These are phyloP conservation scores for Dipodascopsis uninucleata DNA, from an alignment of 805 yeast genomes.

Conservation along the genomic window DNA sequence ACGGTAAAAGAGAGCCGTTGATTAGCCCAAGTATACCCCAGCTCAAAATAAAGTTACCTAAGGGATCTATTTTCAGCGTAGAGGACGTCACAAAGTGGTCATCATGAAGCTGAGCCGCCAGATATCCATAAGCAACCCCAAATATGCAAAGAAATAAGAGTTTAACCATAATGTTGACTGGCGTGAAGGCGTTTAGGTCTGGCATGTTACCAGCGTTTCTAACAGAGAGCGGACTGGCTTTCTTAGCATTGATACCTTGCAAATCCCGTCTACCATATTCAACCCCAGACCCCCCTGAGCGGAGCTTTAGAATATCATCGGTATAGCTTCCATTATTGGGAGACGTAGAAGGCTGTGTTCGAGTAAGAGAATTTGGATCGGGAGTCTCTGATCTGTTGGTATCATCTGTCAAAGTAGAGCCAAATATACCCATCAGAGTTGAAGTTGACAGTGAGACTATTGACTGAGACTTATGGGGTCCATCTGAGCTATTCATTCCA, in stretches of 20 bases:
- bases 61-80: conserved; percentile 28
- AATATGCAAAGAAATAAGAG: conserved; percentile 28
- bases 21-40: conserved; percentile 35
- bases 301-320: too few species aligned
- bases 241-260: too few species aligned
- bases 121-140: conserved; percentile 35
- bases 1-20: conserved; percentile 33
- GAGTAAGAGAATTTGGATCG: too few species aligned
- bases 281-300: too few species aligned
- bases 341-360: too few species aligned
- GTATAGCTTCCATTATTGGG: too few species aligned
- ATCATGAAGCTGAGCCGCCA: conserved; percentile 33
- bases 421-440: conserved; percentile 40
- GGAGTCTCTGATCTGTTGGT: too few species aligned
- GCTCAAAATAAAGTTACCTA: conserved; percentile 28
- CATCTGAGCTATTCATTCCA: background rate
- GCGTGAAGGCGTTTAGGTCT: background rate
- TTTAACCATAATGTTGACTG: conserved; percentile 17
- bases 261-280: too few species aligned
- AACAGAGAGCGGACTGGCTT: too few species aligned
- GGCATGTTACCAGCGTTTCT: too few species aligned
- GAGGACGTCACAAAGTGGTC: conserved; percentile 30
- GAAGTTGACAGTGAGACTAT: conserved; percentile 30
- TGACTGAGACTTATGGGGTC: conserved; percentile 21
- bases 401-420: conserved; percentile 41